A percentile compares a stretch with the other conserved stretches of the same genome.
Evolutionary conservation across 495 filamentous ascomycete species (phyloP).

Genomic region (Aspergillus bridgeri): DNA sequence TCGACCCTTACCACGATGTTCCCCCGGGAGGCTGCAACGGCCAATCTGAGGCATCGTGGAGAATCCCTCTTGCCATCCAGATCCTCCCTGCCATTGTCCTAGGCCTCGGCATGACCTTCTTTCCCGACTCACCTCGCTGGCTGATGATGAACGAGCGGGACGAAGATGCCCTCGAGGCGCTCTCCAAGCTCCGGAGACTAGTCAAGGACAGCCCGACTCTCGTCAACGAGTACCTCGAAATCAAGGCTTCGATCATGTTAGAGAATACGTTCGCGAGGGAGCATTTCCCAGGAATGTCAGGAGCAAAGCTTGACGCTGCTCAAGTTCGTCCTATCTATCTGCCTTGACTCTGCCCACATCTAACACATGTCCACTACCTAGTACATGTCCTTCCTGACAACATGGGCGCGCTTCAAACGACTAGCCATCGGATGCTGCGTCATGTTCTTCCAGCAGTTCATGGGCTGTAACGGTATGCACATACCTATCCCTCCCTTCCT

Average conservation of each 20-base stretch:
- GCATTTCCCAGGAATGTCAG: slow-evolving; percentile 64
- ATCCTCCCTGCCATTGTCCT: slow-evolving; percentile 58
- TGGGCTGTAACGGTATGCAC: slow-evolving; percentile 51
- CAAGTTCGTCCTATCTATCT: slow-evolving; percentile 20
- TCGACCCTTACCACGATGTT: slow-evolving; percentile 44
- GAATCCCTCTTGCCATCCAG: slow-evolving; percentile 62
- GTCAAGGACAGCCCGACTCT: slow-evolving; percentile 55
- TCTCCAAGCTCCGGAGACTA: slow-evolving; percentile 61
- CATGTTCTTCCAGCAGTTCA: slow-evolving; percentile 81
- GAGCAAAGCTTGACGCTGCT: slow-evolving; percentile 46
- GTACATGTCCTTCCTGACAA: slow-evolving; percentile 70
- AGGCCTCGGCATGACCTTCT: slow-evolving; percentile 69
- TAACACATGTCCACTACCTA: slow-evolving; percentile 5
- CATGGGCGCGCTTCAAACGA: slow-evolving; percentile 66
- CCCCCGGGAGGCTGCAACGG: slow-evolving; percentile 34
- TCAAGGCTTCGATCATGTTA: slow-evolving; percentile 74
- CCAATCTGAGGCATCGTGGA: slow-evolving; percentile 69
- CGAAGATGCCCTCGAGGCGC: slow-evolving; percentile 63
- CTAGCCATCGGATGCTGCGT: slow-evolving; percentile 74
- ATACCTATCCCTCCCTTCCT: not conserved
- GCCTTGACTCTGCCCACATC: not conserved
- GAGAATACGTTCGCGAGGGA: slow-evolving; percentile 72
- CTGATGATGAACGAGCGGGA: slow-evolving; percentile 70
- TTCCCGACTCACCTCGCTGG: slow-evolving; percentile 83
- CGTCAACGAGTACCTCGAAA: slow-evolving; percentile 75